These are phyloP conservation scores for Tricholoma sp. DNA, from an alignment of 768 basidiomycete species.

Conservation along the genomic window DNA sequence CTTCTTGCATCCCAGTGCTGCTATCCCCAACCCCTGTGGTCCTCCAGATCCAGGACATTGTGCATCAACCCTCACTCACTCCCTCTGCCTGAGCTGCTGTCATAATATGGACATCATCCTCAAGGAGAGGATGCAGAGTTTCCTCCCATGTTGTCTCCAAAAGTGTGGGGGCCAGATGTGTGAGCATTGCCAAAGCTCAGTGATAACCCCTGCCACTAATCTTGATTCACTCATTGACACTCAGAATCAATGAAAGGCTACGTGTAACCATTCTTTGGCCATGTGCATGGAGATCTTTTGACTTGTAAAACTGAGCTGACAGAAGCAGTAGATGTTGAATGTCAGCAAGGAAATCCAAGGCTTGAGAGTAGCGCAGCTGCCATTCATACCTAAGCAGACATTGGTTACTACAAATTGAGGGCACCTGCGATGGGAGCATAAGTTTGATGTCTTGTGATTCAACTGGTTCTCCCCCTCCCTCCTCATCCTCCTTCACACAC, in stretches of 20 bases:
- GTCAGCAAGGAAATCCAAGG: background rate
- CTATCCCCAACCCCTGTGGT: no score
- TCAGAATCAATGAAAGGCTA: background rate
- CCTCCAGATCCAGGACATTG: no score
- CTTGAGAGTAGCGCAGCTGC: no score
- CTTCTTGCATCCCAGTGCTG: no score
- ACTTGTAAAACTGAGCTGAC: background rate
- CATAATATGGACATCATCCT: background rate
- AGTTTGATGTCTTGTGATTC: background rate
- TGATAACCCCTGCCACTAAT: background rate
- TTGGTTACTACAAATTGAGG: background rate
- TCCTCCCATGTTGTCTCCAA: no score
- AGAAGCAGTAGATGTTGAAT: conserved; percentile 8
- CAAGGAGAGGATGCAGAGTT: no score
- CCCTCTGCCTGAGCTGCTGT: background rate
- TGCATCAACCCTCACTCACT: no score
- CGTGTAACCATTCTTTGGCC: background rate
- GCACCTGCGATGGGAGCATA: background rate
- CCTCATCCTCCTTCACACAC: no score
- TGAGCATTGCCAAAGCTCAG: background rate
- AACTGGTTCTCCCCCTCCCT: background rate
- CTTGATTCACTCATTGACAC: no score
- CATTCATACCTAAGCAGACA: conserved; percentile 7
- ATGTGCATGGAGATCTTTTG: background rate
- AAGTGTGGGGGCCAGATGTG: background rate